Evolutionary conservation across 2,329 filamentous ascomycete genomes (phyloP).

Genomic region (Fusarium anthophilum): DNA sequence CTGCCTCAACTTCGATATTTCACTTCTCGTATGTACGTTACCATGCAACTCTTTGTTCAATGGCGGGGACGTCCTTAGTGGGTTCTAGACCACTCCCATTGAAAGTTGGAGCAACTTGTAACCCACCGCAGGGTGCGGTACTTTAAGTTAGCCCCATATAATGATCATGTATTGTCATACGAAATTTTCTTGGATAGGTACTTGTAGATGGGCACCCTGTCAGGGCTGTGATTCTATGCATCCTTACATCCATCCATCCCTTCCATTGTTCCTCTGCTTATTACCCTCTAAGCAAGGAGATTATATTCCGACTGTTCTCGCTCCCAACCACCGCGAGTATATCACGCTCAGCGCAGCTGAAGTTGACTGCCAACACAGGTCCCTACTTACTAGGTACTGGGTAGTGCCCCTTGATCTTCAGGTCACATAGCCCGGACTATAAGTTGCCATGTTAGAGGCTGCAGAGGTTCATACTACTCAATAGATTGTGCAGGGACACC

Average conservation of each 20-base stretch:
- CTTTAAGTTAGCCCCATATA: conserved; percentile 45
- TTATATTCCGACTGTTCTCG: conserved; percentile 18
- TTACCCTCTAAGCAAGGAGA: conserved; percentile 9
- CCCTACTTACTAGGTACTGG: background rate
- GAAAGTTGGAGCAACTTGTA: conserved; percentile 28
- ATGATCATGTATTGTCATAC: conserved; percentile 50
- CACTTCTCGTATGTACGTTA: background rate
- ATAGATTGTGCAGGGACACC: conserved; percentile 32
- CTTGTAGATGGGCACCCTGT: conserved; percentile 42
- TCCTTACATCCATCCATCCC: conserved; percentile 19
- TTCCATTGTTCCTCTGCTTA: conserved; percentile 13
- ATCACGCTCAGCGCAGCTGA: background rate
- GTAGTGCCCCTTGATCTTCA: background rate
- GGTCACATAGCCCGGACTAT: conserved; percentile 9
- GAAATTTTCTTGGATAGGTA: conserved; percentile 48
- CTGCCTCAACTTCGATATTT: background rate
- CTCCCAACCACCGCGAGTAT: conserved; percentile 1
- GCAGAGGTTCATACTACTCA: conserved; percentile 1
- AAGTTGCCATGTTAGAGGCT: conserved; percentile 1
- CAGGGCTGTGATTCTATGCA: conserved; percentile 12
- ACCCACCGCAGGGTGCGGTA: conserved; percentile 41
- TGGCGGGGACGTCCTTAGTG: conserved; percentile 21
- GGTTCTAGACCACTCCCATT: conserved; percentile 40
- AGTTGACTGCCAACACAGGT: background rate
- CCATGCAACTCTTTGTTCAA: conserved; percentile 17